Conservation (phyloP, 176 grass and related monocot genomes). For the Bolboschoenus planiculmis region DNA sequence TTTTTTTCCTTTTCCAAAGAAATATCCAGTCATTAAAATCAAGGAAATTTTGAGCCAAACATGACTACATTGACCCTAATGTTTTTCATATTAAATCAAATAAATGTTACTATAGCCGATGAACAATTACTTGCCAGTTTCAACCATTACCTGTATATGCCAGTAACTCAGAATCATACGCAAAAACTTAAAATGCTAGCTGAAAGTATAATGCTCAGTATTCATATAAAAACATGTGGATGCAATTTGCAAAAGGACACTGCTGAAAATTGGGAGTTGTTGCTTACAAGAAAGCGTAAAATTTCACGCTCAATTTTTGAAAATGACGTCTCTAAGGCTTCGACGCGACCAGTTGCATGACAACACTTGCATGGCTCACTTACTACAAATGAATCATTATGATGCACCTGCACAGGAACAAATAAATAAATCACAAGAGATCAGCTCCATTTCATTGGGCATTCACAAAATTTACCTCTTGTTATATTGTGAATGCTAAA, state of each 20-base stretch:
- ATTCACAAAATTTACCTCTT: background rate
- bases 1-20: background rate
- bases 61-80: background rate
- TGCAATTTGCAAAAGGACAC: background rate
- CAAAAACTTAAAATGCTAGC: background rate
- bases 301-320: constrained; percentile 96
- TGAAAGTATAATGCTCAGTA: background rate
- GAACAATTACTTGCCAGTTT: background rate
- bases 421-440: background rate
- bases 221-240: background rate
- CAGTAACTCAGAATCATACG: background rate
- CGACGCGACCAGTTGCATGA: constrained; percentile 82
- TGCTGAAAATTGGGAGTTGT: background rate
- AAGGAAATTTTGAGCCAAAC: background rate
- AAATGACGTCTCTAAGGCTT: constrained; percentile 82
- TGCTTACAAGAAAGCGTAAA: constrained; percentile 78
- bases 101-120: background rate
- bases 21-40: background rate
- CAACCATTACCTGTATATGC: background rate
- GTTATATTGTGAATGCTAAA: background rate
- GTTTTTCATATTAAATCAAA: background rate
- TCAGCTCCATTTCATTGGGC: background rate
- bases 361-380: constrained; percentile 84
- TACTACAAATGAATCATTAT: constrained; percentile 84
- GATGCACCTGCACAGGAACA: constrained; percentile 59